These are phyloP conservation scores for Sporothrix mexicana DNA, from an alignment of 2,329 filamentous ascomycete genomes.

Conservation along the genomic window DNA sequence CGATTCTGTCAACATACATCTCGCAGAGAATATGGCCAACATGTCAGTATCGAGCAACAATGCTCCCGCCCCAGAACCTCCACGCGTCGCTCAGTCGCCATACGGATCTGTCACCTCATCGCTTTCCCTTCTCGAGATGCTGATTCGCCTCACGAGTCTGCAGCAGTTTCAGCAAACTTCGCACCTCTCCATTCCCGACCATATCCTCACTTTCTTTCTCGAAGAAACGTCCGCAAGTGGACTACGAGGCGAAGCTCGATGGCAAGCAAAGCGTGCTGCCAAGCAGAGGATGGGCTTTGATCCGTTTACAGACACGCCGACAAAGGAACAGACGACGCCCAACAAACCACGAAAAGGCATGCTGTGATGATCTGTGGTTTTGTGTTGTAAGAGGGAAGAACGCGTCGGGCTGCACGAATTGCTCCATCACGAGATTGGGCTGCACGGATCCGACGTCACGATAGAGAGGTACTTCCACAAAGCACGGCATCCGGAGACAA, in stretches of 20 bases:
- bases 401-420: conserved; percentile 28
- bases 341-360: neutral
- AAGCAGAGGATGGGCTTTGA: conserved; percentile 61
- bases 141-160: conserved; percentile 82
- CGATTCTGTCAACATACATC: conserved; percentile 47
- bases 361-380: no score
- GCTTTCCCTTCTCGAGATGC: conserved; percentile 82
- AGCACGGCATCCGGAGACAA: conserved; percentile 15
- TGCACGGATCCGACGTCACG: neutral
- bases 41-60: conserved; percentile 45
- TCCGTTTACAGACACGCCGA: conserved; percentile 57
- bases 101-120: conserved; percentile 61
- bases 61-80: conserved; percentile 35
- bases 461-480: neutral
- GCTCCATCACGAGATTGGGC: neutral
- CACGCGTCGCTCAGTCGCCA: conserved; percentile 52
- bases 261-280: conserved; percentile 53
- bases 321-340: conserved; percentile 29
- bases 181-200: conserved; percentile 87
- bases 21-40: conserved; percentile 51
- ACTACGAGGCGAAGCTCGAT: conserved; percentile 53
- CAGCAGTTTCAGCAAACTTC: conserved; percentile 92
- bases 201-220: conserved; percentile 87
- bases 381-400: conserved; percentile 2
- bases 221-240: conserved; percentile 63